Percentiles rank a stretch among this genome's conserved stretches.
These are phyloP conservation scores for Entelexis paramagnoliae DNA, from an alignment of 1,139 yeast genomes.

Conservation along the genomic window DNA sequence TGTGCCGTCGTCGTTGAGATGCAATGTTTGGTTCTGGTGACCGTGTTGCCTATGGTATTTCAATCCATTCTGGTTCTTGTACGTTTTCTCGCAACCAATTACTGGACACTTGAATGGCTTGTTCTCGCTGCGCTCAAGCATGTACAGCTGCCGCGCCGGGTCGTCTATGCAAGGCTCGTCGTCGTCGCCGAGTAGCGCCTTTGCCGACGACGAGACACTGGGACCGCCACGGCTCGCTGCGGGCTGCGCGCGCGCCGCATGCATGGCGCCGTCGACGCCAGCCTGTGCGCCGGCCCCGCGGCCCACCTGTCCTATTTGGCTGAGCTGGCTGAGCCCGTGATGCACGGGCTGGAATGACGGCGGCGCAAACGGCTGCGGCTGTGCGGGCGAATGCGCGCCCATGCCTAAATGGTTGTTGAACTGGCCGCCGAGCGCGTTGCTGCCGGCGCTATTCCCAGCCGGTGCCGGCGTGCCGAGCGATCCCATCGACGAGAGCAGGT, in stretches of 20 bases:
- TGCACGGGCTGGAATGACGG: constrained; percentile 22
- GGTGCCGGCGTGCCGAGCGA: not conserved
- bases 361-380: constrained; percentile 19
- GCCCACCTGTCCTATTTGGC: not conserved
- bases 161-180: constrained; percentile 45
- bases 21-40: constrained; percentile 87
- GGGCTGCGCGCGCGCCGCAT: not conserved
- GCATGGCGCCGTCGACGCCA: not conserved
- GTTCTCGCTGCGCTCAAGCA: constrained; percentile 82
- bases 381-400: not conserved
- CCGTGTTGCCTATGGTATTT: constrained; percentile 95
- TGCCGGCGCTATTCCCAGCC: constrained; percentile 1
- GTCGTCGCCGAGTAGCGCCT: constrained; percentile 25
- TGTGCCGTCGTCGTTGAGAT: constrained; percentile 88
- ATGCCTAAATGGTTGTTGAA: not conserved
- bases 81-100: constrained; percentile 93
- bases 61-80: constrained; percentile 93
- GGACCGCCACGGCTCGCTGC: not conserved
- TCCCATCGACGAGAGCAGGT: constrained; percentile 1
- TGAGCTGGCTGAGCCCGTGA: constrained; percentile 8
- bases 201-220: not conserved
- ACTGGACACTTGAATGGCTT: constrained; percentile 97
- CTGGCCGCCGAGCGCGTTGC: constrained; percentile 2
- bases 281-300: not conserved
- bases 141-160: constrained; percentile 89